Percentiles rank a stretch among this genome's conserved stretches.
Conservation (phyloP, 1,139 yeast species). For the Pichia sp. region DNA sequence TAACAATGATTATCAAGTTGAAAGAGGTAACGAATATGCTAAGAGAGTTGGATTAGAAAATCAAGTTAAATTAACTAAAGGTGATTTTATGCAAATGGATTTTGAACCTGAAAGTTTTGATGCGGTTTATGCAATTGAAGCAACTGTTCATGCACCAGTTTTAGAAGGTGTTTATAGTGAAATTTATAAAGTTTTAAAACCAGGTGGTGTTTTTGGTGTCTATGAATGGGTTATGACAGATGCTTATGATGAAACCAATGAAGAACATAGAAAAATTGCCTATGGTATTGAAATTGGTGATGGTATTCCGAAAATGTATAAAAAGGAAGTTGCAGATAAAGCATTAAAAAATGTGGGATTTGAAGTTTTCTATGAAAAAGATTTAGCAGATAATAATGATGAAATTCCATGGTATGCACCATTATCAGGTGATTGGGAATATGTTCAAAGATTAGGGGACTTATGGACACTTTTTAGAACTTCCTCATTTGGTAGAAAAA, state of each 20-base stretch:
- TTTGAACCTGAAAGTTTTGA: constrained; percentile 85
- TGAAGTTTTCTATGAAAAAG: constrained; percentile 65
- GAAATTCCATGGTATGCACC: constrained; percentile 98
- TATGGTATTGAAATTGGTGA: constrained; percentile 98
- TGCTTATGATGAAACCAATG: constrained; percentile 76
- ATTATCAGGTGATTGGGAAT: constrained; percentile 86
- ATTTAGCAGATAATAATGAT: constrained; percentile 77
- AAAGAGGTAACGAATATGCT: constrained; percentile 83
- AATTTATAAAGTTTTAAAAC: constrained; percentile 91
- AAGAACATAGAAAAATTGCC: constrained; percentile 89
- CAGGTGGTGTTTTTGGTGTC: constrained; percentile 96
- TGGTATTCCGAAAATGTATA: constrained; percentile 97
- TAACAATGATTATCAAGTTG: constrained; percentile 95
- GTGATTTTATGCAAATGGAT: constrained; percentile 99
- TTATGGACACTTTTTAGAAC: constrained; percentile 85
- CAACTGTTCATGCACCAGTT: constrained; percentile 96
- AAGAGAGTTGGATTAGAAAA: constrained; percentile 56
- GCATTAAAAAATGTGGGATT: constrained; percentile 89
- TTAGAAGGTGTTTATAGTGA: constrained; percentile 94
- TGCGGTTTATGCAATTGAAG: constrained; percentile 97
- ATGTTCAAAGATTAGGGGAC: constrained; percentile 74
- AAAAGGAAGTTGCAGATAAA: constrained; percentile 73
- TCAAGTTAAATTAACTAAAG: constrained; percentile 83
- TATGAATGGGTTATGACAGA: constrained; percentile 99
- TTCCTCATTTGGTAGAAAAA: constrained; percentile 72